Conservation (phyloP, 331 rosid genomes). For the Erythrophleum ivorense region DNA sequence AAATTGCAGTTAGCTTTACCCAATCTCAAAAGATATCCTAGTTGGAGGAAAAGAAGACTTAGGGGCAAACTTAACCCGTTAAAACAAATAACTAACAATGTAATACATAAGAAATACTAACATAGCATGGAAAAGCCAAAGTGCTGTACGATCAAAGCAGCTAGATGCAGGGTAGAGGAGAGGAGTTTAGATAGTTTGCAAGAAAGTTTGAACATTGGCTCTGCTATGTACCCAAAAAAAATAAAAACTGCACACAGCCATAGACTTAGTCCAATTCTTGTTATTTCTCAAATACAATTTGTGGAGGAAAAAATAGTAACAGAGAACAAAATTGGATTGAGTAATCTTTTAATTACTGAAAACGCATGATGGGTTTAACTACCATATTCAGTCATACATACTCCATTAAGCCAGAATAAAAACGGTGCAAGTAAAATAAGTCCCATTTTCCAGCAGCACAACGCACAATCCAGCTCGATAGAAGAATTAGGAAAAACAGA, state of each 20-base stretch:
- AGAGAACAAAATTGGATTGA: background rate
- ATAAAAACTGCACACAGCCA: background rate
- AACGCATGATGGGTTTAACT: slow-evolving; percentile 20
- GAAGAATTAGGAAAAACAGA: slow-evolving; percentile 20
- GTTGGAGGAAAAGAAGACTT: slow-evolving; percentile 5
- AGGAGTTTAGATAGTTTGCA: background rate
- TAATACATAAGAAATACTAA: background rate
- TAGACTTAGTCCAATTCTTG: slow-evolving; percentile 17
- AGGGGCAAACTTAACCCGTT: background rate
- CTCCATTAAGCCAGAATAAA: background rate
- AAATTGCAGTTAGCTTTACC: slow-evolving; percentile 7
- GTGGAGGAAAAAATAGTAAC: background rate
- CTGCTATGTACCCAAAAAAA: background rate
- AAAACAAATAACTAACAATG: slow-evolving; percentile 20
- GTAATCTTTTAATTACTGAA: slow-evolving; percentile 10
- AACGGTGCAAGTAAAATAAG: too few species aligned
- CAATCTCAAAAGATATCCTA: background rate
- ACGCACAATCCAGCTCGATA: slow-evolving; percentile 29
- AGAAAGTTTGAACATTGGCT: background rate
- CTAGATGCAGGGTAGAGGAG: background rate
- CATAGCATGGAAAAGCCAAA: slow-evolving; percentile 7
- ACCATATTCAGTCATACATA: background rate
- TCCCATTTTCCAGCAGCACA: too few species aligned
- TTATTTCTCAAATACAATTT: slow-evolving; percentile 15
- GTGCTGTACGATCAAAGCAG: background rate